A percentile compares a stretch with the other conserved stretches of the same genome.
phyloP scores from a whole-genome alignment of 2,329 filamentous ascomycete genomes.

The Neofusicoccum kwambonambiense region DNA sequence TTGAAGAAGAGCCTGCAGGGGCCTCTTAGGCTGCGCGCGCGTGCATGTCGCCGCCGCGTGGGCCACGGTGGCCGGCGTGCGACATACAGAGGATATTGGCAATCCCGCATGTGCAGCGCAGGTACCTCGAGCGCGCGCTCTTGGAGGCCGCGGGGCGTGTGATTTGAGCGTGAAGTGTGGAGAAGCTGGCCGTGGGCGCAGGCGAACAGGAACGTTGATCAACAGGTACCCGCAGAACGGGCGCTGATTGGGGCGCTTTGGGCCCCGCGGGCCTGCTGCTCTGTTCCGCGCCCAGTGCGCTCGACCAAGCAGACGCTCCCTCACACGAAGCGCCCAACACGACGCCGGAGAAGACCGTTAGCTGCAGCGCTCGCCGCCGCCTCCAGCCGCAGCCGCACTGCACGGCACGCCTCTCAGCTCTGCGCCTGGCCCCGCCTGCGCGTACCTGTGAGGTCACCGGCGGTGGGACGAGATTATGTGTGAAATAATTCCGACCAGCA shows the following conservation, averaged over 20 bases:
- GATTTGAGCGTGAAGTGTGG: slow-evolving; percentile 6
- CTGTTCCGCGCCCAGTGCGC: neutral
- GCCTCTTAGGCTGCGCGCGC: neutral
- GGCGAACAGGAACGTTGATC: neutral
- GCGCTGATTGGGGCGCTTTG: neutral
- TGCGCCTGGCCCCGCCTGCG: neutral
- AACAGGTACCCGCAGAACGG: neutral
- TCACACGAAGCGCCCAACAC: neutral
- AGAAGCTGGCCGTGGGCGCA: neutral
- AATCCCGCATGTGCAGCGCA: neutral
- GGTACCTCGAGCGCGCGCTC: neutral
- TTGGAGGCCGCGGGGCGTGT: neutral
- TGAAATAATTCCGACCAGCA: neutral
- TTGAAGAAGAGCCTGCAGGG: neutral
- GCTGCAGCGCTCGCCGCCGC: neutral
- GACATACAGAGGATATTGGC: neutral
- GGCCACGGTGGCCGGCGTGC: neutral
- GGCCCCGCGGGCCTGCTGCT: no score
- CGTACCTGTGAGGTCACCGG: slow-evolving; percentile 7
- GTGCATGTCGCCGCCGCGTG: neutral
- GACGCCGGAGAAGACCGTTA: slow-evolving; percentile 5
- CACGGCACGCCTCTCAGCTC: neutral
- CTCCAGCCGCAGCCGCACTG: neutral
- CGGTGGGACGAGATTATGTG: neutral
- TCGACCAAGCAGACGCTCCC: slow-evolving; percentile 3